These are phyloP conservation scores for Nicotiana tomentosiformis DNA, from an alignment of 257 asterid genomes.

Conservation along the genomic window DNA sequence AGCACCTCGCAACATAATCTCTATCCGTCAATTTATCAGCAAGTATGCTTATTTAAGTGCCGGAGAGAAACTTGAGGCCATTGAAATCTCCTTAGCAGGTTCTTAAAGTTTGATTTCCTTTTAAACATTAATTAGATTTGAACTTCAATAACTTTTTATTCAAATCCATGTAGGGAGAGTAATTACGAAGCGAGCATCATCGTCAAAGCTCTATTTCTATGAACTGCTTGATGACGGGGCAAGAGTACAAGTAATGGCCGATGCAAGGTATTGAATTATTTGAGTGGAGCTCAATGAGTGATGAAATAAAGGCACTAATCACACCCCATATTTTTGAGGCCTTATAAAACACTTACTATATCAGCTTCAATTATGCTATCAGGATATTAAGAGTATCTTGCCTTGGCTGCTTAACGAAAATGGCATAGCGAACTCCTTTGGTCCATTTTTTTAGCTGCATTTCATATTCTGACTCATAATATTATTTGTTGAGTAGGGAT, in stretches of 20 bases:
- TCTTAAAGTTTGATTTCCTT: not conserved
- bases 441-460: not conserved
- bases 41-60: not conserved
- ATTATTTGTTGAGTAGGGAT: not conserved
- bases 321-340: no score
- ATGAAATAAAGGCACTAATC: not conserved
- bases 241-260: slow-evolving; percentile 8
- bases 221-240: not conserved
- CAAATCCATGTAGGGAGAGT: slow-evolving; percentile 5
- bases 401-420: not conserved
- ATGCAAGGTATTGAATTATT: slow-evolving; percentile 11
- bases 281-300: not conserved
- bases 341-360: no score
- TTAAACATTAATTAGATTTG: not conserved
- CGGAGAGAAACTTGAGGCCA: not conserved
- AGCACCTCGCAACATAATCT: not conserved
- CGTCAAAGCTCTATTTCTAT: slow-evolving; percentile 11
- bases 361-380: no score
- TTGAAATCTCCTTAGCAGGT: slow-evolving; percentile 1
- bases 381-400: not conserved
- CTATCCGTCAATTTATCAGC: not conserved
- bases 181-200: slow-evolving; percentile 9
- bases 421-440: not conserved
- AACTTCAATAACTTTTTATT: not conserved
- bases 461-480: not conserved